phyloP scores from a whole-genome alignment of 768 basidiomycete species.

The Boletus bicolor region DNA sequence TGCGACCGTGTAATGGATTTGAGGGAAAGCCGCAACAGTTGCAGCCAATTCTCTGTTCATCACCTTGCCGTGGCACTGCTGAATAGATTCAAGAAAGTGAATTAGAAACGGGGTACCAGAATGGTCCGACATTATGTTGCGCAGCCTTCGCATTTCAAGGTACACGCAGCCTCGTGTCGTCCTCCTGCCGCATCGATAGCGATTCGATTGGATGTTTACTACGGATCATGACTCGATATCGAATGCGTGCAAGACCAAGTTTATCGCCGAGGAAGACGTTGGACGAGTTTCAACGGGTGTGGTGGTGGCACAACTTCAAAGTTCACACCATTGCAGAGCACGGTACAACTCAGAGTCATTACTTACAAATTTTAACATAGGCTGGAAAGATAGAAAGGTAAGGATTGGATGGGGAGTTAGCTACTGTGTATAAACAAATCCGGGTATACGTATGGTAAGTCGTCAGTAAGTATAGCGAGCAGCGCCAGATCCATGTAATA shows the following conservation, averaged over 20 bases:
- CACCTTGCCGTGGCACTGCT: background rate
- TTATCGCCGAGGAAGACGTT: background rate
- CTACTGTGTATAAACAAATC: slow-evolving; percentile 21
- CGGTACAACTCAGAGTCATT: background rate
- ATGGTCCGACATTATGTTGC: slow-evolving; percentile 10
- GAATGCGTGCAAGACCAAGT: background rate
- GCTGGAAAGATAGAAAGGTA: background rate
- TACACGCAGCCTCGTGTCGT: slow-evolving; percentile 21
- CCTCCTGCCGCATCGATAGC: slow-evolving; percentile 19
- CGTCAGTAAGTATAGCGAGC: slow-evolving; percentile 7
- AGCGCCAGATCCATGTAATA: slow-evolving; percentile 1
- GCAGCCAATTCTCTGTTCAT: background rate
- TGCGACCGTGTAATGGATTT: background rate
- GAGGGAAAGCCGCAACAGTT: background rate
- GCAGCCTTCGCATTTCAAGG: slow-evolving; percentile 6
- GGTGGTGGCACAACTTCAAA: background rate
- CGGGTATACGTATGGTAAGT: slow-evolving; percentile 24
- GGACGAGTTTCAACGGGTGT: background rate
- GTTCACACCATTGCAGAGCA: background rate
- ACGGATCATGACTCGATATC: background rate
- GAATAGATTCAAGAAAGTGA: slow-evolving; percentile 4
- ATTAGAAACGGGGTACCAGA: slow-evolving; percentile 7
- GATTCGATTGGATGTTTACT: slow-evolving; percentile 1
- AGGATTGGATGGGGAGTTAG: slow-evolving; percentile 4
- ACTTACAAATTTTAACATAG: background rate